phyloP scores from a whole-genome alignment of 768 basidiomycete species.

The Trichaptum fuscoviolaceum region DNA sequence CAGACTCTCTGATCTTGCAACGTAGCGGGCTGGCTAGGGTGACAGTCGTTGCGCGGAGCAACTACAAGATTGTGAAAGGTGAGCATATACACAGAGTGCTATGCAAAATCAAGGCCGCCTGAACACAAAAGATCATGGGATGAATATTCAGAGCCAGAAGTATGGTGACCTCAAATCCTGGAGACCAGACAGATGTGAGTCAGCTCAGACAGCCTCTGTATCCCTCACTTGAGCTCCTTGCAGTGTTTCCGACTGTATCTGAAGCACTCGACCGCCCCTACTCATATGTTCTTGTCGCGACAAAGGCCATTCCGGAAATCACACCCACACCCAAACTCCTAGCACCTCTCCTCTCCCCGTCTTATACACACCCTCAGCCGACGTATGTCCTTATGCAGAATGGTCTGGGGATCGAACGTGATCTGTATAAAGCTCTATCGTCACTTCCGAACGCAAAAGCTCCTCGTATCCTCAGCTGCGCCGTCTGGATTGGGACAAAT shows the following conservation, averaged over 20 bases:
- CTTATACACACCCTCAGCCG: conserved; percentile 43
- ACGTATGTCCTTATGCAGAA: conserved; percentile 66
- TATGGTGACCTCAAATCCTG: conserved; percentile 55
- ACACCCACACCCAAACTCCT: conserved; percentile 51
- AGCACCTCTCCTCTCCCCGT: conserved; percentile 45
- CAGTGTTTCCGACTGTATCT: conserved; percentile 53
- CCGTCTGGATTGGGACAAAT: conserved; percentile 52
- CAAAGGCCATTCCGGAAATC: conserved; percentile 69
- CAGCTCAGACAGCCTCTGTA: conserved; percentile 3
- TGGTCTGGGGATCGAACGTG: conserved; percentile 64
- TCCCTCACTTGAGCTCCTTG: conserved; percentile 4
- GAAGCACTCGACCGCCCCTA: conserved; percentile 60
- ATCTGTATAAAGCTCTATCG: conserved; percentile 51
- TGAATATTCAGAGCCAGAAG: conserved; percentile 51
- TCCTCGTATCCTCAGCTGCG: conserved; percentile 50
- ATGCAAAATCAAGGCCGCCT: background rate
- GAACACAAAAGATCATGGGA: conserved; percentile 38
- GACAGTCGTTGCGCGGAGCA: conserved; percentile 69
- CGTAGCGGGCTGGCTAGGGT: conserved; percentile 56
- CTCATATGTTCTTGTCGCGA: conserved; percentile 60
- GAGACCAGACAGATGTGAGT: conserved; percentile 60
- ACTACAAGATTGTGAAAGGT: conserved; percentile 55
- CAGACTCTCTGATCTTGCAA: conserved; percentile 54
- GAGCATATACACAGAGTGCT: conserved; percentile 10
- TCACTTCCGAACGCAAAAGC: conserved; percentile 26